Conservation (phyloP, 2,329 filamentous ascomycete species). For the Domatiomyces catenatus region DNA sequence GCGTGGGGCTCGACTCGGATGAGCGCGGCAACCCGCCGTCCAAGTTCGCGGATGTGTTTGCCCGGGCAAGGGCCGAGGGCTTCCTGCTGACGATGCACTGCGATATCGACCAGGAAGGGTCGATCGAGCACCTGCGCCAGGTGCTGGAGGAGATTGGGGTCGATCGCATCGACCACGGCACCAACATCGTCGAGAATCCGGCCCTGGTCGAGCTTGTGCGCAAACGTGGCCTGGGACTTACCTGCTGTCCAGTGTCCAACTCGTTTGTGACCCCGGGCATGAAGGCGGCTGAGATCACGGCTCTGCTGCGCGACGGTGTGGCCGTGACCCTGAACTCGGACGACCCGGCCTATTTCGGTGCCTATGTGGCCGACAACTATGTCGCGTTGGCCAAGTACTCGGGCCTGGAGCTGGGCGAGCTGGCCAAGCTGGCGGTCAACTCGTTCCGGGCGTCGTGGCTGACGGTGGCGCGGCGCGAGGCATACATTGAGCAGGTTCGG, state of each 20-base stretch:
- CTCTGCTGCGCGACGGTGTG: constrained; percentile 31
- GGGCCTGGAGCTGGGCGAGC: too few species aligned
- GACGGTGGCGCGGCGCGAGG: too few species aligned
- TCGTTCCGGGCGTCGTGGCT: too few species aligned
- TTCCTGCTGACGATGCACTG: constrained; percentile 36
- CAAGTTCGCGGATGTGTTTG: constrained; percentile 15
- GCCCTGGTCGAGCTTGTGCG: constrained; percentile 7
- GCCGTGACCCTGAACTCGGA: constrained; percentile 60
- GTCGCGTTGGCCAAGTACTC: too few species aligned
- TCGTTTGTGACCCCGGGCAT: constrained; percentile 13
- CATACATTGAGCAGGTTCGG: too few species aligned
- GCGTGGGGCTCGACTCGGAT: constrained; percentile 16
- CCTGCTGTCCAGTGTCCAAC: constrained; percentile 16
- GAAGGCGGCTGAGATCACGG: constrained; percentile 13
- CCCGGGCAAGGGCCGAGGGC: constrained; percentile 22
- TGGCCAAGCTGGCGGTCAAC: too few species aligned
- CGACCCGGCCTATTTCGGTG: constrained; percentile 61
- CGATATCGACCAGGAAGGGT: constrained; percentile 37
- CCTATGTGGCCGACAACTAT: constrained; percentile 61
- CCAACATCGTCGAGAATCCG: constrained; percentile 13
- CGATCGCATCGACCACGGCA: constrained; percentile 18
- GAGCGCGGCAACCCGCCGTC: constrained; percentile 15
- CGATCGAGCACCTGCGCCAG: constrained; percentile 30
- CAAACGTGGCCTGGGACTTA: constrained; percentile 11
- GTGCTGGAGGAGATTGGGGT: constrained; percentile 14